These are phyloP conservation scores for Nitzschia sp. DNA, from an alignment of 108 stramenopile species.

Conservation along the genomic window DNA sequence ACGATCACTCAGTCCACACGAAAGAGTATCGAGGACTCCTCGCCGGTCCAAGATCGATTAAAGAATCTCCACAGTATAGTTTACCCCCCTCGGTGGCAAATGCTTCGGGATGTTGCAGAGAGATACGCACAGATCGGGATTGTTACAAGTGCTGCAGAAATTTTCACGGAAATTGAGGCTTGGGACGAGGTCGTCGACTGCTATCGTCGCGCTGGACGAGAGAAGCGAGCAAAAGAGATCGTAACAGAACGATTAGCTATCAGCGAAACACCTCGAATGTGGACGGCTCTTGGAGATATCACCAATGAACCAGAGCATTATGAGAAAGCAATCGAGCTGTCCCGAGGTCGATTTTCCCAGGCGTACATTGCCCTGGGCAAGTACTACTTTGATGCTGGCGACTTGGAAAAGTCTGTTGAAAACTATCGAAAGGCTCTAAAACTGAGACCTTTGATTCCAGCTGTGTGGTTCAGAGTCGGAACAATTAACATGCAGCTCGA, in stretches of 20 bases:
- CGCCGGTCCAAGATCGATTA: conserved; percentile 88
- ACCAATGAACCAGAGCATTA: conserved; percentile 80
- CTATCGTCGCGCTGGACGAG: conserved; percentile 86
- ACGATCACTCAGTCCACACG: conserved; percentile 87
- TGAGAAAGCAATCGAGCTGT: conserved; percentile 86
- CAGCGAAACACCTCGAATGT: conserved; percentile 88
- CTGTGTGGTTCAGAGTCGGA: conserved; percentile 92
- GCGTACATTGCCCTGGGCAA: conserved; percentile 86
- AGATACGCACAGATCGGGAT: conserved; percentile 90
- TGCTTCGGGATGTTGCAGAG: conserved; percentile 91
- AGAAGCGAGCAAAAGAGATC: conserved; percentile 84
- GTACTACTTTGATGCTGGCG: conserved; percentile 70
- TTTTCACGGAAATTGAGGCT: conserved; percentile 92
- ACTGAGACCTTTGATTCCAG: conserved; percentile 84
- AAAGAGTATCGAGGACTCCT: conserved; percentile 87
- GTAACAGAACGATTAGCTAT: conserved; percentile 81
- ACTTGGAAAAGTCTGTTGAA: conserved; percentile 57
- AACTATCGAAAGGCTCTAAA: conserved; percentile 70
- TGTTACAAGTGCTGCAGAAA: conserved; percentile 89
- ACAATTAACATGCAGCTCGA: conserved; percentile 86
- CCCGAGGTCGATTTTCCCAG: conserved; percentile 79
- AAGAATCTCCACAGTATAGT: conserved; percentile 85
- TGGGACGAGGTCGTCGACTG: conserved; percentile 99
- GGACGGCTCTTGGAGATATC: conserved; percentile 90
- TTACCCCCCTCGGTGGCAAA: conserved; percentile 93